These are phyloP conservation scores for Drechslerella dactyloides DNA, from an alignment of 2,329 filamentous ascomycete species.

Conservation along the genomic window DNA sequence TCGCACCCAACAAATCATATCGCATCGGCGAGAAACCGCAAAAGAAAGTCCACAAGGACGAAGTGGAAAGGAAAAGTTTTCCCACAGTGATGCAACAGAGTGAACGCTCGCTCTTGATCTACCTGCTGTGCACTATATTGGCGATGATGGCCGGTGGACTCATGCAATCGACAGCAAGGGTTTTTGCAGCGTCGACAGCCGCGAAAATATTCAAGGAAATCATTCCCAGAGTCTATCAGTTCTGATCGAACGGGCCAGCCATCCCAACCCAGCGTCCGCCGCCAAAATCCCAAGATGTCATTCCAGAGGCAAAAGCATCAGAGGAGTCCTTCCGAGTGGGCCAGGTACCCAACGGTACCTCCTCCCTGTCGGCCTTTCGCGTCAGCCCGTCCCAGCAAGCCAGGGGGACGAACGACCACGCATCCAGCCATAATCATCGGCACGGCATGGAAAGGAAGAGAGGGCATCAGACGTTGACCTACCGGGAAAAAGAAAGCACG, in stretches of 20 bases:
- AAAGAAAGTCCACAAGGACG: background rate
- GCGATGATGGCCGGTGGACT: too few species aligned
- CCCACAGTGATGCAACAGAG: too few species aligned
- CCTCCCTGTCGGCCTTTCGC: constrained; percentile 49
- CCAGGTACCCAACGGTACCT: constrained; percentile 51
- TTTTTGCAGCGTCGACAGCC: too few species aligned
- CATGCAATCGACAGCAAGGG: too few species aligned
- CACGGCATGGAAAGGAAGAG: constrained; percentile 23
- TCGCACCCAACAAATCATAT: constrained; percentile 16
- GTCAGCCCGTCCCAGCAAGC: constrained; percentile 42
- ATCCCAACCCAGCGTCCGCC: background rate
- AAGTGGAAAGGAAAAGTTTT: constrained; percentile 7
- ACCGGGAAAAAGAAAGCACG: constrained; percentile 41
- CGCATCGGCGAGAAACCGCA: background rate
- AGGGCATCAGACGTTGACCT: background rate
- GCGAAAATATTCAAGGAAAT: too few species aligned
- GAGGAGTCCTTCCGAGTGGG: constrained; percentile 42
- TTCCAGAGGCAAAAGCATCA: constrained; percentile 16
- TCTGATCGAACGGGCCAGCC: background rate
- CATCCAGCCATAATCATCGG: constrained; percentile 46
- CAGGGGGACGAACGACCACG: constrained; percentile 39
- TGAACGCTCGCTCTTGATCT: too few species aligned
- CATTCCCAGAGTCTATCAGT: background rate
- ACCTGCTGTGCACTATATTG: too few species aligned
- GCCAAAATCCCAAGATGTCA: constrained; percentile 4